Evolutionary conservation across 192 early-diverging fungal species (phyloP).

Genomic region (Mortierella alpina): DNA sequence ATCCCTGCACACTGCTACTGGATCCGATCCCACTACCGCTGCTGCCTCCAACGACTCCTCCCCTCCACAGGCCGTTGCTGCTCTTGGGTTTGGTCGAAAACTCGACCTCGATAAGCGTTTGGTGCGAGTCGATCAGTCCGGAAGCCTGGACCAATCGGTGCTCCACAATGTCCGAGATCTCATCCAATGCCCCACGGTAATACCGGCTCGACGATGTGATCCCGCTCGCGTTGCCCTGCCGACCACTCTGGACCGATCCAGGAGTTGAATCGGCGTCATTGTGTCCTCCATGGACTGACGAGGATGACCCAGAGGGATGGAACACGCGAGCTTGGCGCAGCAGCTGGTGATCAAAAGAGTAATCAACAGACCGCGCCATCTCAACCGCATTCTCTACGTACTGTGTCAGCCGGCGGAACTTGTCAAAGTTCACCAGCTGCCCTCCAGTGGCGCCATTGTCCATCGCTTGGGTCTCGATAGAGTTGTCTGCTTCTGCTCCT

Average conservation of each 20-base stretch:
- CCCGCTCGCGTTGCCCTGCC: not conserved
- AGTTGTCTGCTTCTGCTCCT: not conserved
- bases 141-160: slow-evolving; percentile 37
- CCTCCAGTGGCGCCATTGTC: not conserved
- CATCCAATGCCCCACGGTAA: slow-evolving; percentile 22
- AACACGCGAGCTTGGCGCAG: slow-evolving; percentile 47
- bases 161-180: slow-evolving; percentile 49
- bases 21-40: not conserved
- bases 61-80: slow-evolving; percentile 27
- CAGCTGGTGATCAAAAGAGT: slow-evolving; percentile 59
- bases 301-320: slow-evolving; percentile 24
- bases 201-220: not conserved
- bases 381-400: slow-evolving; percentile 53
- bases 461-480: not conserved
- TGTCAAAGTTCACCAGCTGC: slow-evolving; percentile 60
- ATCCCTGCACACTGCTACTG: slow-evolving; percentile 1
- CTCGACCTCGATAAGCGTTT: slow-evolving; percentile 41
- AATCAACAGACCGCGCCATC: slow-evolving; percentile 46
- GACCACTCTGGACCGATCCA: slow-evolving; percentile 2
- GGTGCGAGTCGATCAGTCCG: slow-evolving; percentile 35
- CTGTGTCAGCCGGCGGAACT: slow-evolving; percentile 55
- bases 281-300: not conserved
- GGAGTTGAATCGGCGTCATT: slow-evolving; percentile 4
- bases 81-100: slow-evolving; percentile 20
- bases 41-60: slow-evolving; percentile 16